A percentile compares a stretch with the other conserved stretches of the same genome.
These are phyloP conservation scores for Beauveria sp. DNA, from an alignment of 2,329 filamentous ascomycete species.

Conservation along the genomic window DNA sequence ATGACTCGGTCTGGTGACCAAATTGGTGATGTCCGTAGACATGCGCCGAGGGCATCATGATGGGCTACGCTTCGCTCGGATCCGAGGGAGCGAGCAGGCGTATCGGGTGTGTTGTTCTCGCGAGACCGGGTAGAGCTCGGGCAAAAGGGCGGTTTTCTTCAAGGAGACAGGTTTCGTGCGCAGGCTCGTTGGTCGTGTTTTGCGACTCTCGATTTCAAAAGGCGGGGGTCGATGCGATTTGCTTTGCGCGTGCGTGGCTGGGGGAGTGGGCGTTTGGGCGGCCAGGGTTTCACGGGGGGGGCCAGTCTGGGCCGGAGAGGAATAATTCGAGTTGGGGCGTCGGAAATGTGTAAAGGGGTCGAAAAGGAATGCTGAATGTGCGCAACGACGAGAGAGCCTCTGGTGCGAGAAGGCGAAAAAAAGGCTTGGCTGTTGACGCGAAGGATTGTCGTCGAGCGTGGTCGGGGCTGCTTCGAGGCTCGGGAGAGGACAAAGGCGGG, in stretches of 20 bases:
- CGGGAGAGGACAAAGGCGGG: background rate
- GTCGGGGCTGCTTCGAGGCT: background rate
- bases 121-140: background rate
- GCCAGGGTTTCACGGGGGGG: no score
- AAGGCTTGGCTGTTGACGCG: background rate
- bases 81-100: background rate
- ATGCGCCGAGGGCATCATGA: conserved; percentile 56
- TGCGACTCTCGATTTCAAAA: background rate
- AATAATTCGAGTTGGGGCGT: no score
- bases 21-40: conserved; percentile 63
- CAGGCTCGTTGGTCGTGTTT: no score
- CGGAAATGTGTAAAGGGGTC: background rate
- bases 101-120: background rate
- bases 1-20: conserved; percentile 51
- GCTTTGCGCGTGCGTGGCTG: background rate
- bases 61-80: background rate
- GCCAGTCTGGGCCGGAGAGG: no score
- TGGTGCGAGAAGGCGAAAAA: background rate
- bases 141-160: background rate
- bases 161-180: no score
- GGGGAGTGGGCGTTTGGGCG: background rate
- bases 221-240: background rate
- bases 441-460: background rate
- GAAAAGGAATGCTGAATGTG: background rate
- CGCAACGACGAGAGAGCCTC: background rate